Base-by-base conservation (phyloP, 108 stramenopile species). In the Epithemia pelagica region DNA sequence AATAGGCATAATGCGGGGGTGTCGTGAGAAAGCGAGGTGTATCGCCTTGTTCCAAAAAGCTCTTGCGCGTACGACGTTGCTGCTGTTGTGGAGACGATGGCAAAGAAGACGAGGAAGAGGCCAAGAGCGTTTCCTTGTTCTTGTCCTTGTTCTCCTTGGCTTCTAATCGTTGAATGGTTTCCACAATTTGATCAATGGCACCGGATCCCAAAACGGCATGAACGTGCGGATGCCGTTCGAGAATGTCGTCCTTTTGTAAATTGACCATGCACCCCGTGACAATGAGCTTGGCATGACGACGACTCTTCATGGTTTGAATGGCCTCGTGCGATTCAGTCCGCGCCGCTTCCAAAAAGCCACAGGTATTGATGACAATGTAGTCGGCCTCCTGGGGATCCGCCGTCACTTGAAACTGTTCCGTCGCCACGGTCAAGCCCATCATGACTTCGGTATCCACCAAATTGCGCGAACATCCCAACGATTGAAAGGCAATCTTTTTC, bases 221-320 rank as follows among this genome's bases (percentile, higher is more conserved):
- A 2, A 79, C 78, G 25, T 68, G 62, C 8, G 78, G 78, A 68
- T 64, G 74, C 26, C 71, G 66, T 30, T 64, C 8, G 23, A 74
- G 51, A 29, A 79, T 79, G 28, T 70, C 51, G 33, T 79, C 73
- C 52, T 68, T 65, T 28, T 79, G 78, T 25, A 79, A 60, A 53
- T 79, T 79, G 0, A 79, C 78, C 78, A 79, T 79, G 58, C 78
- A 79, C 24, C 78, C 78, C 37, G 78, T 79, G 27, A 79, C 78
- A 29, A 79, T 29, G 23, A 79, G 54, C 65, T 78, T 78, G 33
- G 51, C 46, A 21, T 58, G 30, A 0, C 18, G 8, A 28, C 67
- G 66, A 55, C 66, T 69, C 22, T 33, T 23, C 58, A 71, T 30
- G 2, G 70, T 62, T 5, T 62, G 59, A 51, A 79, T 74, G 5